A percentile compares a stretch with the other conserved stretches of the same genome.
These are phyloP conservation scores for Kwoniella newhampshirensis DNA, from an alignment of 768 basidiomycete genomes.

Conservation along the genomic window DNA sequence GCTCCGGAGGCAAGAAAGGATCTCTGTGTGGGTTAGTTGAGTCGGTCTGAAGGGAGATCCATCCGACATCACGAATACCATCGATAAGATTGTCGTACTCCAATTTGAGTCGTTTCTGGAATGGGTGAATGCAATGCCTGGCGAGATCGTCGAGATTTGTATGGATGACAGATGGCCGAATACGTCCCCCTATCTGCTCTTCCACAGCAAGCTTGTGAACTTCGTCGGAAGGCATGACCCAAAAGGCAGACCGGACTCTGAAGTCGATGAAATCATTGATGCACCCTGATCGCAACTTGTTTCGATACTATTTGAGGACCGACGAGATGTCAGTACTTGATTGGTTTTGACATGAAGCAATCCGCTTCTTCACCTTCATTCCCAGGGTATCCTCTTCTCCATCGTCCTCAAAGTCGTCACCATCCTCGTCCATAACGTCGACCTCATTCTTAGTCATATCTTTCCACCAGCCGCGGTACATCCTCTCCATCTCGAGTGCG, in stretches of 20 bases:
- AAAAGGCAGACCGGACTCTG: constrained; percentile 25
- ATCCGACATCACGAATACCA: too few species aligned
- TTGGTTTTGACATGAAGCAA: background rate
- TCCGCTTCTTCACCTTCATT: background rate
- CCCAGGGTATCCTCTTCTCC: constrained; percentile 7
- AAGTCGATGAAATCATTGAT: constrained; percentile 24
- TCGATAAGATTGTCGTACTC: background rate
- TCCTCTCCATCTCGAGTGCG: background rate
- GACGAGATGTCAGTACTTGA: too few species aligned
- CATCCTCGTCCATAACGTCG: constrained; percentile 3
- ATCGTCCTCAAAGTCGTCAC: constrained; percentile 8
- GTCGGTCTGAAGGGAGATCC: too few species aligned
- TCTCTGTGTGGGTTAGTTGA: background rate
- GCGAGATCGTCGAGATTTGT: background rate
- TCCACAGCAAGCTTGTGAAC: background rate
- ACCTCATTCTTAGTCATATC: background rate
- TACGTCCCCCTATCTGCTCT: background rate
- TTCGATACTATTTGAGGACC: constrained; percentile 22
- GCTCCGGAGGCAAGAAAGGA: constrained; percentile 12
- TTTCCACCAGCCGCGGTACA: constrained; percentile 3
- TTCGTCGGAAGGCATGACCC: constrained; percentile 30
- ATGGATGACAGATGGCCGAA: background rate
- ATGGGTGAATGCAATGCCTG: constrained; percentile 3
- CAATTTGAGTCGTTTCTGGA: background rate
- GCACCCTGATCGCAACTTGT: constrained; percentile 12